These are phyloP conservation scores for Tricholoma saponaceum DNA, from an alignment of 768 basidiomycete genomes.

Conservation along the genomic window DNA sequence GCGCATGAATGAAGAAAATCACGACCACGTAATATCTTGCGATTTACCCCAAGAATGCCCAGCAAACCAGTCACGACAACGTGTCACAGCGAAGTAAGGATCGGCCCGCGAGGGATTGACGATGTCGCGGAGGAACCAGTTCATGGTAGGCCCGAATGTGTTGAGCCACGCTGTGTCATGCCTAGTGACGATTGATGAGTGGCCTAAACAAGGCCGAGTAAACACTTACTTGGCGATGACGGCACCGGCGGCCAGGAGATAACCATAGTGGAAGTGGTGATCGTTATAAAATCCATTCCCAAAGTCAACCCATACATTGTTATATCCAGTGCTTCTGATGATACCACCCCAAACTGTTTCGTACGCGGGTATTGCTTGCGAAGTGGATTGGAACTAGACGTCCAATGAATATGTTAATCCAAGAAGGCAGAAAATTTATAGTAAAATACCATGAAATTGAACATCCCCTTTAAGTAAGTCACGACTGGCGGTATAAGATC, in stretches of 20 bases:
- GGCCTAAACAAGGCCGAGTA: background rate
- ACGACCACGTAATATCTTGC: background rate
- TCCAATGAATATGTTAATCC: background rate
- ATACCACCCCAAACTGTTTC: constrained; percentile 33
- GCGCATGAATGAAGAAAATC: background rate
- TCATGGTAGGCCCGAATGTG: constrained; percentile 21
- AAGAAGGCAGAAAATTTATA: background rate
- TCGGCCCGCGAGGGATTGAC: constrained; percentile 28
- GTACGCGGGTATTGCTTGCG: constrained; percentile 23
- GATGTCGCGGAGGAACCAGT: constrained; percentile 28
- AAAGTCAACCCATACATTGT: constrained; percentile 25
- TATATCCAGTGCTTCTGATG: constrained; percentile 26
- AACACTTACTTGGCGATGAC: constrained; percentile 26
- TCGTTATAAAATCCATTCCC: constrained; percentile 35
- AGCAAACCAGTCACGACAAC: constrained; percentile 31
- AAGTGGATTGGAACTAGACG: constrained; percentile 15
- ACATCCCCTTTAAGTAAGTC: constrained; percentile 20
- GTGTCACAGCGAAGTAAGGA: constrained; percentile 26
- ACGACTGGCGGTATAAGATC: constrained; percentile 26
- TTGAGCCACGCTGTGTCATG: constrained; percentile 23
- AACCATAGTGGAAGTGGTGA: constrained; percentile 34
- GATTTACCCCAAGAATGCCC: constrained; percentile 32
- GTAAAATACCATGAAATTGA: constrained; percentile 21
- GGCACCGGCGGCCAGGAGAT: constrained; percentile 26
- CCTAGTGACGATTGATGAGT: constrained; percentile 6